phyloP scores from a whole-genome alignment of 805 yeast genomes.

The Barnettozyma vustinii region DNA sequence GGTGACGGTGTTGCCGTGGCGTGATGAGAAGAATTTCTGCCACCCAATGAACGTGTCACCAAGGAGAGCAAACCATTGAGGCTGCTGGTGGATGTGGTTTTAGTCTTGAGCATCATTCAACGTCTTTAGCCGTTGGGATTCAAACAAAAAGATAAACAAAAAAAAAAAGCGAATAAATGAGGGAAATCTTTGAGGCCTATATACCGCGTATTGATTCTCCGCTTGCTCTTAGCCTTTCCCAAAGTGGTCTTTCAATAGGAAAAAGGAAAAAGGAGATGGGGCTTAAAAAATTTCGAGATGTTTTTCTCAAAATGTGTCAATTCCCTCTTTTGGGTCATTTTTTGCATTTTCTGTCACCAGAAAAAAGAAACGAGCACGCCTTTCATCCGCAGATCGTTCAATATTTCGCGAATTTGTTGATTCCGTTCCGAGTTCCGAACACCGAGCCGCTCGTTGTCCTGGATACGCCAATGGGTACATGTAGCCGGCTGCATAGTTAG shows the following conservation, averaged over 20 bases:
- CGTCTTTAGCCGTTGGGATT: not conserved
- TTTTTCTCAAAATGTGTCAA: slow-evolving; percentile 2
- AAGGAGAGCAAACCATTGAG: slow-evolving; percentile 1
- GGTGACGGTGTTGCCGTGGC: not conserved
- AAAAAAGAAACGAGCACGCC: not conserved
- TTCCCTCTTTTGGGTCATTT: not conserved
- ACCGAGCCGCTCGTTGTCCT: not conserved
- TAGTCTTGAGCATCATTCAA: slow-evolving; percentile 1
- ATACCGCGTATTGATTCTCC: not conserved
- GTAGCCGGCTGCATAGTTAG: not conserved
- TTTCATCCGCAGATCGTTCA: not conserved
- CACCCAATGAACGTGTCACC: not conserved
- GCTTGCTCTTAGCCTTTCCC: not conserved
- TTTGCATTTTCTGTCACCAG: not conserved
- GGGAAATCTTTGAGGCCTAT: not conserved
- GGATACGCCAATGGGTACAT: not conserved
- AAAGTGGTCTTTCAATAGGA: not conserved
- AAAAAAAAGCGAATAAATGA: not conserved
- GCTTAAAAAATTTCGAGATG: not conserved
- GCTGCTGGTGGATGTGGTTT: not conserved
- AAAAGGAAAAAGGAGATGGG: not conserved
- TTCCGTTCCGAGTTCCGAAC: not conserved
- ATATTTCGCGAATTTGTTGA: not conserved
- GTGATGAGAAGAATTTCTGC: not conserved
- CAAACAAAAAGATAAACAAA: not conserved